A percentile compares a stretch with the other conserved stretches of the same genome.
These are phyloP conservation scores for Discostella stelligera DNA, from an alignment of 352 stramenopile species.

Conservation along the genomic window DNA sequence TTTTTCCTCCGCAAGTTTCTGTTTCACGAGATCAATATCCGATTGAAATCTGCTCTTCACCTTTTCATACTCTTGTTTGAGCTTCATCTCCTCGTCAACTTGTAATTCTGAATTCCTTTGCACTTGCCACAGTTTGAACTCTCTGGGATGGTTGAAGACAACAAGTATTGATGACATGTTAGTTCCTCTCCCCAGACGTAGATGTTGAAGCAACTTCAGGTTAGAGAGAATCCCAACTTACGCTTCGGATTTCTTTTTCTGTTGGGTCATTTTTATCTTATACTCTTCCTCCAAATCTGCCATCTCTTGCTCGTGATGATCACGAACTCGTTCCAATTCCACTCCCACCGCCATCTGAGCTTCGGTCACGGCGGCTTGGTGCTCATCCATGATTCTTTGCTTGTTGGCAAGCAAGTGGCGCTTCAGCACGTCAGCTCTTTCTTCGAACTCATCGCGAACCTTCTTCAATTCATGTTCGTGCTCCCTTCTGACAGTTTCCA, in stretches of 20 bases:
- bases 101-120: conserved; percentile 24
- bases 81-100: conserved; percentile 18
- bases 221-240: conserved; percentile 12
- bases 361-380: conserved; percentile 22
- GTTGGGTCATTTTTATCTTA: conserved; percentile 21
- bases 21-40: conserved; percentile 34
- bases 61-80: conserved; percentile 21
- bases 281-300: conserved; percentile 31
- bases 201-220: background rate
- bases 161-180: background rate
- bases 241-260: conserved; percentile 18
- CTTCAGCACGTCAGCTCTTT: conserved; percentile 18
- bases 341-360: conserved; percentile 3
- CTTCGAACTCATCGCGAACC: conserved; percentile 22
- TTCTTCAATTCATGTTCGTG: conserved; percentile 34
- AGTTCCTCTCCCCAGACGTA: background rate
- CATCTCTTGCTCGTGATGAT: conserved; percentile 29
- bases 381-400: conserved; percentile 20
- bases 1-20: conserved; percentile 38
- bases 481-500: conserved; percentile 22
- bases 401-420: conserved; percentile 24
- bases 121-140: conserved; percentile 36
- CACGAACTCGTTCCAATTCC: conserved; percentile 17
- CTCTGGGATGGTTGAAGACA: conserved; percentile 4
- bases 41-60: conserved; percentile 40